Base-by-base conservation (phyloP, 495 filamentous ascomycete species). In the Podospora anserina region DNA sequence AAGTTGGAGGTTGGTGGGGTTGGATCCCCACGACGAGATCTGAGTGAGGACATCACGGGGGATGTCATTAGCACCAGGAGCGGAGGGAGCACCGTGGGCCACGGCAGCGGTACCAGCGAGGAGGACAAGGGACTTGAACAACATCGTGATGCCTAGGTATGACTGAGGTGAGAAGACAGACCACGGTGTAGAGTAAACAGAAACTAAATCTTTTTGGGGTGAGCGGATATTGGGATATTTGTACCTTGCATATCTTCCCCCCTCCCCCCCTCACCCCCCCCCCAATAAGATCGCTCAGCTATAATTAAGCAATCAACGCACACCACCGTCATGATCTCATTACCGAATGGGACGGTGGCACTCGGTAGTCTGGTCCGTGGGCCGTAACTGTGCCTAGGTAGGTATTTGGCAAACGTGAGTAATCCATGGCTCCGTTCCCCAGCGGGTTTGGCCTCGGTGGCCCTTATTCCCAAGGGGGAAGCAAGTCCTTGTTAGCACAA, bases 21-120 rank as follows among this genome's bases (percentile, higher is more conserved):
- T 82, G 23, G 65, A 61, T 15, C 81, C 81, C 49, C 82, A 82
- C 73, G 72, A 74, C 64, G 67, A 69, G 7, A 82, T 73, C 61
- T 71, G 78, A 18, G 74, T 72, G 56, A 82, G 77, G n/a, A 30
- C 27, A 28, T 61, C 20, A 49, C 39, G 39, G 15, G 39, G 39
- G 39, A 49, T 49, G 9, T 49, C 39, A 16, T 49, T 49, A 3
- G 39, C 39, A 11, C 9, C 39, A 11, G 39, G 39, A 11, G 39
- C 39, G 9, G 39, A 11, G 39, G 39, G 39, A 0, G 39, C 39
- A 16, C 39, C 39, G 39, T 49, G 39, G 39, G 39, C 15, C 13
- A 49, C 39, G 39, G 39, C 39, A 49, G 39, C 39, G 2, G 39
- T 49, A 49, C 39, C 39, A 13, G 39, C 39, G 39, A 49, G 39